Base-by-base conservation (phyloP, 1,139 yeast species). In the Saccharomyces hybrid region DNA sequence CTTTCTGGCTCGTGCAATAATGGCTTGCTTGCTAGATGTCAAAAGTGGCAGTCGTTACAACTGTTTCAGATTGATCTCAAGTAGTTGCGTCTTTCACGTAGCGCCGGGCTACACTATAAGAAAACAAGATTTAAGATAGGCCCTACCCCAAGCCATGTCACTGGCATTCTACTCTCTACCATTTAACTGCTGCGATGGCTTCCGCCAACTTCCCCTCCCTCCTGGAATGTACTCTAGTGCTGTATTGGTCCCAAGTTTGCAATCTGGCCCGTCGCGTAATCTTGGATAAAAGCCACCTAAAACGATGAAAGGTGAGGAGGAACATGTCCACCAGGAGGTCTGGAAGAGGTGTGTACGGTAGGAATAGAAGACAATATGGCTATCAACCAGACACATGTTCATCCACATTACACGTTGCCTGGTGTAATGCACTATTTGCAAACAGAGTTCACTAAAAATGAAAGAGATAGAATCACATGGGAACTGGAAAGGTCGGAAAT, bases 381-480 rank as follows among this genome's bases (percentile, higher is more conserved):
- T 31, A 4, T 31, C 3, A 31, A 31, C 34, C 34, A 31, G 34
- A 31, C 34, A 19, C 58, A 55, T 28, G 48, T 51, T 49, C 59
- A 56, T 29, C 59, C 61, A 38, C 63, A 58, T 24, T 70, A 70
- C 56, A 62, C 72, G 29, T 59, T 68, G 27, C 71, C 74, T 47
- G 83, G 83, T 49, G 82, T 81, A 14, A 80, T 81, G 78, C 78
- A 79, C 60, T 81, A 78, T 60, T 71, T 81, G 59, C 84, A 81
- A 63, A 72, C 77, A 46, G 84, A 81, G 63, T 80, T 81, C 75
- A 80, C 81, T 56, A 75, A 75, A 50, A 78, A 77, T 63, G 84
- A 81, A 63, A 75, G 81, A 52, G 81, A 79, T 58, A 71, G 83
- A 50, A 78, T 81, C 51, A 77, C 77, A 51, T 81, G 84, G 83